Evolutionary conservation across 768 basidiomycete species (phyloP).

Genomic region (Rhizopogon vinicolor): DNA sequence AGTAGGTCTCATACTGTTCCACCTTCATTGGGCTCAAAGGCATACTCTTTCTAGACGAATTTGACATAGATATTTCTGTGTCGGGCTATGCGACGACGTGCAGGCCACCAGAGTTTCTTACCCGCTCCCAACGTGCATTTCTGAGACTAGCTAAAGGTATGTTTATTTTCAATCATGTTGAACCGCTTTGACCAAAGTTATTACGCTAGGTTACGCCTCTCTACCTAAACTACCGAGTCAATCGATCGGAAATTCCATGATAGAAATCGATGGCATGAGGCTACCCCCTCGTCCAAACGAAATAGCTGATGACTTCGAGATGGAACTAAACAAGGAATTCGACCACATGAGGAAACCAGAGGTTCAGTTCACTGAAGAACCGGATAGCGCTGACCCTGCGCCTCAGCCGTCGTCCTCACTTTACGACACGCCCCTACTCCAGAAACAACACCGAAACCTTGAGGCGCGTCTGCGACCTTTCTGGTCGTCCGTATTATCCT

Average conservation of each 20-base stretch:
- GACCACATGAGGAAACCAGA: conserved; percentile 12
- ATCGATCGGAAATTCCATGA: conserved; percentile 3
- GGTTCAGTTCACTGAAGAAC: conserved; percentile 1
- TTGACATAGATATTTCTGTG: conserved; percentile 68
- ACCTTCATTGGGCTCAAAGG: not conserved
- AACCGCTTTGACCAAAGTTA: conserved; percentile 2
- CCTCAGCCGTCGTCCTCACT: conserved; percentile 18
- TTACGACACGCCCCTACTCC: conserved; percentile 30
- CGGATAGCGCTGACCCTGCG: not conserved
- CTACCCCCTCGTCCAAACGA: conserved; percentile 58
- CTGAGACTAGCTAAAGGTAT: conserved; percentile 74
- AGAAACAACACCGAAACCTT: conserved; percentile 66
- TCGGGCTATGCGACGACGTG: conserved; percentile 72
- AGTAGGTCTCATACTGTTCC: not conserved
- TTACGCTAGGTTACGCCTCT: conserved; percentile 58
- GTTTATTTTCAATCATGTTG: not conserved
- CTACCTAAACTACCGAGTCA: conserved; percentile 51
- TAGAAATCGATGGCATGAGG: conserved; percentile 33
- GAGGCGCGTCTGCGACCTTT: conserved; percentile 74
- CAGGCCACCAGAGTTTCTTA: conserved; percentile 53
- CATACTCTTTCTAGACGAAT: conserved; percentile 36
- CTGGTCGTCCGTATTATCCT: conserved; percentile 70
- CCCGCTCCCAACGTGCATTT: conserved; percentile 74
- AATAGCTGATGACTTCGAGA: conserved; percentile 54
- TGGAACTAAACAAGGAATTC: conserved; percentile 53